Percentiles rank a stretch among this genome's conserved stretches.
Conservation (phyloP, 2,329 filamentous ascomycete genomes). For the Cladosporium sp. region DNA sequence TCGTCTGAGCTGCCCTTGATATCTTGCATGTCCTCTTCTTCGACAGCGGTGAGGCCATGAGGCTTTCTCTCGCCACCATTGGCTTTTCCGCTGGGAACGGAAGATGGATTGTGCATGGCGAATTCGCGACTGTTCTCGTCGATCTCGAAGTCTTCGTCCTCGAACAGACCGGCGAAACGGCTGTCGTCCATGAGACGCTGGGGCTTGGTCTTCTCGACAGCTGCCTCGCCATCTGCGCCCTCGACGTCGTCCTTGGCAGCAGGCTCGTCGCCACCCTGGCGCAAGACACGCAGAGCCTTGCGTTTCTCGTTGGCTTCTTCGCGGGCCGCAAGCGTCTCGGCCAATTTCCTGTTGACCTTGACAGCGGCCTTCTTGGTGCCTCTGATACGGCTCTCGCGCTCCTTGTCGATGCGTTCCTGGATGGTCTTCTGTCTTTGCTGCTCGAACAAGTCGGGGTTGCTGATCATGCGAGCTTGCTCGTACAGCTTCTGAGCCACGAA, state of each 20-base stretch:
- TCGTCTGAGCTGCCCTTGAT: slow-evolving; percentile 30
- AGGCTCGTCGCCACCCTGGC: slow-evolving; percentile 53
- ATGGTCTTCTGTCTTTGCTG: slow-evolving; percentile 86
- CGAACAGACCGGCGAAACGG: slow-evolving; percentile 83
- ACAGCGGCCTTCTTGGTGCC: slow-evolving; percentile 82
- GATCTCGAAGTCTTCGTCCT: slow-evolving; percentile 86
- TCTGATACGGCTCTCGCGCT: slow-evolving; percentile 88
- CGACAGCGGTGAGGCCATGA: slow-evolving; percentile 52
- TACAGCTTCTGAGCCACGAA: slow-evolving; percentile 94
- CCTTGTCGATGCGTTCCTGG: slow-evolving; percentile 93
- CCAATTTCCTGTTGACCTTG: slow-evolving; percentile 80
- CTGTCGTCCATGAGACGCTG: slow-evolving; percentile 65
- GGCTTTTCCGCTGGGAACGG: slow-evolving; percentile 36
- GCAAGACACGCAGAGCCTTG: slow-evolving; percentile 44
- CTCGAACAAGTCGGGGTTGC: slow-evolving; percentile 89
- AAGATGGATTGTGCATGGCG: slow-evolving; percentile 81
- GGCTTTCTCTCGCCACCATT: slow-evolving; percentile 32
- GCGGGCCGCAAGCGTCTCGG: slow-evolving; percentile 58
- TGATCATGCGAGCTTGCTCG: slow-evolving; percentile 87
- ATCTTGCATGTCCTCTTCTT: slow-evolving; percentile 51
- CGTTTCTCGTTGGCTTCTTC: slow-evolving; percentile 59
- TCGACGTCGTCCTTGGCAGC: slow-evolving; percentile 39
- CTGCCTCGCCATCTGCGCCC: slow-evolving; percentile 16
- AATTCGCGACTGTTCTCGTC: slow-evolving; percentile 88
- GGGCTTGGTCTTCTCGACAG: slow-evolving; percentile 22